Evolutionary conservation across 169 alveolate genomes (phyloP), one percentile per base, ranked within the genome.

Genomic region (Eimeria necatrix): DNA sequence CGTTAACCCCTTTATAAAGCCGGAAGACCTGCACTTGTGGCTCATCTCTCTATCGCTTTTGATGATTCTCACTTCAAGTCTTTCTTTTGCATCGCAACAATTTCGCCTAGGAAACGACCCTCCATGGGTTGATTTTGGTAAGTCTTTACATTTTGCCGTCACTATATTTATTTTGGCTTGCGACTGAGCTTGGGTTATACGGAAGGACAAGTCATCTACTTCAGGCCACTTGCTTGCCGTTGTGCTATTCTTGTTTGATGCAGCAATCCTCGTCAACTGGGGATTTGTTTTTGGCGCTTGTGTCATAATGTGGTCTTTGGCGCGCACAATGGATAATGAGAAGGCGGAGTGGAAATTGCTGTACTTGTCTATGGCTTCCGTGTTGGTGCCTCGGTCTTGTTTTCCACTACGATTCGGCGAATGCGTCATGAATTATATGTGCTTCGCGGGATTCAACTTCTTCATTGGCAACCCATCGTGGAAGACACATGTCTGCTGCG

Each of bases 21-120:
- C 80, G 48, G 92, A 85, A 85, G 92, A 85, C 26, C 26, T 85
- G 76, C 92, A 85, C 92, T 18, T 85, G 56, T 85, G 92, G 92
- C 80, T 85, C 60, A 85, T 85, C 2, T 85, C 92, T 16, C 49
- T 85, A 14, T 26, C 92, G 18, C 92, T 85, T 16, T 78, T 85
- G 18, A 85, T 85, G 92, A 78, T 85, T 46, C 81, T 85, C 59
- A 85, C 70, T 20, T 85, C 92, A 51, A 85, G 81, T 60, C 92
- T 85, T 16, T 85, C 80, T 53, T 85, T 85, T 52, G 76, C 80
- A 51, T 85, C 80, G 24, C 49, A 64, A 24, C 76, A 85, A 51
- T 56, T 59, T 78, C 53, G 76, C 60, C 90, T 71, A 56, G 59
- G 46, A 56, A 46, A 16, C 12, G 92, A 60, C 3, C 59, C 61